Evolutionary conservation across 768 basidiomycete species (phyloP).

Genomic region (Pisolithus microcarpus): DNA sequence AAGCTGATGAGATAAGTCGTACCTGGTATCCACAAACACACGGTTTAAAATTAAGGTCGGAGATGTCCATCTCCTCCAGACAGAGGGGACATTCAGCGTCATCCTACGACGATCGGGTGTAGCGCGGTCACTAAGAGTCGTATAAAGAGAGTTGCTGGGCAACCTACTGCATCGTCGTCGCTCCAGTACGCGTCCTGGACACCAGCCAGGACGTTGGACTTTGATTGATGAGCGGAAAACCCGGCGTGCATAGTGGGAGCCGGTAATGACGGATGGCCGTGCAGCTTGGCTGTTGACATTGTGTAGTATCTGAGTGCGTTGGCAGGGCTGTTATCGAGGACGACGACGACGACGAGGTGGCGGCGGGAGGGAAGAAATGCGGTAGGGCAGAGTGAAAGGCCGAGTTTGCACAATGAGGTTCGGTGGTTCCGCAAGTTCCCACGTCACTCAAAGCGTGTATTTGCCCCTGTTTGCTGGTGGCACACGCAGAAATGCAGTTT

Average conservation of each 20-base stretch:
- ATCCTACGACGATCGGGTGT: constrained; percentile 50
- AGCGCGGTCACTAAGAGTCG: constrained; percentile 10
- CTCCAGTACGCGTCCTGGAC: constrained; percentile 97
- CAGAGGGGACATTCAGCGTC: constrained; percentile 97
- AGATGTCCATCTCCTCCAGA: constrained; percentile 97
- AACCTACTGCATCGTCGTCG: constrained; percentile 76
- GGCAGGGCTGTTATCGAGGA: constrained; percentile 12
- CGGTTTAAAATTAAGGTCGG: constrained; percentile 98
- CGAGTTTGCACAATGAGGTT: constrained; percentile 20
- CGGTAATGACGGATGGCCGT: constrained; percentile 58
- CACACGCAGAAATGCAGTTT: no score
- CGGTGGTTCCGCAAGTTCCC: constrained; percentile 12
- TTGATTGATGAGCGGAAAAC: constrained; percentile 67
- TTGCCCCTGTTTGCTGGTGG: constrained; percentile 15
- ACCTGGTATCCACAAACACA: constrained; percentile 99
- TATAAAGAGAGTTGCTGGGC: constrained; percentile 1
- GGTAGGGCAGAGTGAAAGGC: constrained; percentile 16
- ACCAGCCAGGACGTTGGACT: constrained; percentile 80
- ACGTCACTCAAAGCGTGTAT: constrained; percentile 12
- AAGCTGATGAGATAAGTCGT: constrained; percentile 10
- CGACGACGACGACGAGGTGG: no score
- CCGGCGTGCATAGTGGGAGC: constrained; percentile 69
- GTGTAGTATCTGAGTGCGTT: constrained; percentile 1
- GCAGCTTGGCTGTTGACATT: constrained; percentile 52
- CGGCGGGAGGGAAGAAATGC: constrained; percentile 3